Evolutionary conservation across 495 filamentous ascomycete genomes (phyloP).

Genomic region (Coniosporium apollinis): DNA sequence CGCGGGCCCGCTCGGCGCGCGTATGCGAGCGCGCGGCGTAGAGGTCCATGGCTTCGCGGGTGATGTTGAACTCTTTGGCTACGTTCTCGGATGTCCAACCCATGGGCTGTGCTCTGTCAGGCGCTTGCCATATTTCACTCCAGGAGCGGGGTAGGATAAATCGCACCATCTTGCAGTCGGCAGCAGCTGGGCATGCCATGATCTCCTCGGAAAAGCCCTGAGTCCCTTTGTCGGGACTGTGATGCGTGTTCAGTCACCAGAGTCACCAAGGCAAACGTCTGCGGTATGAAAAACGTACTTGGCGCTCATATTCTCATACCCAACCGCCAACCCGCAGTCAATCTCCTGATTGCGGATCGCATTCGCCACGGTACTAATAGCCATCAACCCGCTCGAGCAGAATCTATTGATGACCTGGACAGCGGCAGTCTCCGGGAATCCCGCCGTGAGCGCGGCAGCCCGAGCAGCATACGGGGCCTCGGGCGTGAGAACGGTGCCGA

Average conservation of each 20-base stretch:
- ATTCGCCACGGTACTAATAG: conserved; percentile 47
- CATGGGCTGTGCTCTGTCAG: conserved; percentile 15
- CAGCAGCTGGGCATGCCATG: no score
- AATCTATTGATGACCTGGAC: conserved; percentile 71
- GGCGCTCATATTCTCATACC: conserved; percentile 39
- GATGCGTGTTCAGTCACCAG: no score
- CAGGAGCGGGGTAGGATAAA: no score
- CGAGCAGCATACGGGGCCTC: neutral
- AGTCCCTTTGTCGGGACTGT: no score
- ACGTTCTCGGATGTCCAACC: conserved; percentile 16
- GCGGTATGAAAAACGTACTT: no score
- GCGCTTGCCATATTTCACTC: no score
- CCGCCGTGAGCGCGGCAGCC: conserved; percentile 12
- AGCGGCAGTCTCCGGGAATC: conserved; percentile 48
- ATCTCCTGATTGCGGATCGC: conserved; percentile 51
- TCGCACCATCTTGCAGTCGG: no score
- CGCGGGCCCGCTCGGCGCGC: conserved; percentile 12
- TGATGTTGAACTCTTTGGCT: conserved; percentile 11
- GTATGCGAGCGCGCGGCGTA: conserved; percentile 13
- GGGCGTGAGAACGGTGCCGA: conserved; percentile 13
- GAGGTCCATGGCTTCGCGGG: conserved; percentile 12
- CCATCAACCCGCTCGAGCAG: conserved; percentile 58
- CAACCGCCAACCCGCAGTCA: conserved; percentile 56
- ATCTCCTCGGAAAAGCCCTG: no score
- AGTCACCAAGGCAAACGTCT: no score